Percentiles rank a stretch among this genome's conserved stretches.
Conservation (phyloP, 108 stramenopile species). For the Conticribra weissflogii region DNA sequence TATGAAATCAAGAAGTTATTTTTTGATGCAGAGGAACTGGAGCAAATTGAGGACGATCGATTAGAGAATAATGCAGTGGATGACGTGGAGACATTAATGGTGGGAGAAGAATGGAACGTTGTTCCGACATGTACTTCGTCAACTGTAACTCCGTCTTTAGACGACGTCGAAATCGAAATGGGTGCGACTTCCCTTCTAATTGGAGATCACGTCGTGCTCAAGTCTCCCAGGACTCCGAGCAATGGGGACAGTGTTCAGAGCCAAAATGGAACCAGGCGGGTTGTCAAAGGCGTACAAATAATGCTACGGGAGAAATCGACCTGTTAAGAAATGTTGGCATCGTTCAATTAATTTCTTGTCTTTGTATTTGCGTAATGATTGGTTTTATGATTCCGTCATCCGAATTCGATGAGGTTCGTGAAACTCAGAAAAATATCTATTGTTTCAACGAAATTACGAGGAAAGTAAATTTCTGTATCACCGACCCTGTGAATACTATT, state of each 20-base stretch:
- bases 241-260: neutral
- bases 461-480: no score
- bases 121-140: conserved; percentile 12
- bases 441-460: no score
- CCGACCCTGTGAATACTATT: no score
- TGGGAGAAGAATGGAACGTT: conserved; percentile 25
- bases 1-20: conserved; percentile 69
- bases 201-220: neutral
- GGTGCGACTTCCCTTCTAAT: conserved; percentile 9
- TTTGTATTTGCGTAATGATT: no score
- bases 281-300: conserved; percentile 45
- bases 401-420: no score
- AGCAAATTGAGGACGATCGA: conserved; percentile 81
- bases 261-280: neutral
- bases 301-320: conserved; percentile 44
- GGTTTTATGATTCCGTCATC: no score
- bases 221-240: neutral
- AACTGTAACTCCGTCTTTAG: conserved; percentile 1
- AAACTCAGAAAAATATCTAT: no score
- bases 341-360: no score
- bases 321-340: no score
- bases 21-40: conserved; percentile 80
- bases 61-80: conserved; percentile 66
- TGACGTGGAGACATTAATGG: conserved; percentile 81
- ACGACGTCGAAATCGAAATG: conserved; percentile 10